Evolutionary conservation across 1,284 basidiomycete genomes (phyloP).

Genomic region (Tremellales sp.): DNA sequence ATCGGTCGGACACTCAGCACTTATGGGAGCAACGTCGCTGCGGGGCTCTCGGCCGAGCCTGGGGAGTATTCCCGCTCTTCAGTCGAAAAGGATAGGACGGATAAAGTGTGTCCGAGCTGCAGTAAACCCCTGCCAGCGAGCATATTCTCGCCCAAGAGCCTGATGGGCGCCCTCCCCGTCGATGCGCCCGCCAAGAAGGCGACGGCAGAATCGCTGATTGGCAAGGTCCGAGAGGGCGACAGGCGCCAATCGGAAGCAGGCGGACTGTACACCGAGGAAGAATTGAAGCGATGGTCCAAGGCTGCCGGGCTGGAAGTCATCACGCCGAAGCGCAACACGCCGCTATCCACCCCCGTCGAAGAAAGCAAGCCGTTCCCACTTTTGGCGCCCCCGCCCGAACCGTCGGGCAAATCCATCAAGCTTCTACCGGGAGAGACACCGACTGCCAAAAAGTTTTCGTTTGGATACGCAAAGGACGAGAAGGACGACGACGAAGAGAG

Average conservation of each 20-base stretch:
- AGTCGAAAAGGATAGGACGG: not conserved
- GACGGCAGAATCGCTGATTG: conserved; percentile 16
- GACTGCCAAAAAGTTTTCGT: conserved; percentile 27
- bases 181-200: conserved; percentile 7
- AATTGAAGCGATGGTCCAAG: conserved; percentile 33
- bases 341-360: not conserved
- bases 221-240: conserved; percentile 28
- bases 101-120: conserved; percentile 38
- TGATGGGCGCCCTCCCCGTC: conserved; percentile 15
- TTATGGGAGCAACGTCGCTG: not conserved
- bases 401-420: conserved; percentile 11
- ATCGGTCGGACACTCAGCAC: not conserved
- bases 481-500: conserved; percentile 11
- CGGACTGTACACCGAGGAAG: conserved; percentile 24
- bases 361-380: conserved; percentile 25
- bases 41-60: not conserved
- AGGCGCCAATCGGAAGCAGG: conserved; percentile 22
- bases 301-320: conserved; percentile 25
- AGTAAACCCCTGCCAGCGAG: conserved; percentile 34
- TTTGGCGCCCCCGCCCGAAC: conserved; percentile 31
- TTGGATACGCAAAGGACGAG: conserved; percentile 14
- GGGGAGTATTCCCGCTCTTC: not conserved
- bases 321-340: not conserved
- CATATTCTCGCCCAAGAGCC: conserved; percentile 15
- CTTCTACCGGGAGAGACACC: conserved; percentile 3